phyloP scores from a whole-genome alignment of 2,329 filamentous ascomycete genomes.

The Chrysoporthe puriensis region DNA sequence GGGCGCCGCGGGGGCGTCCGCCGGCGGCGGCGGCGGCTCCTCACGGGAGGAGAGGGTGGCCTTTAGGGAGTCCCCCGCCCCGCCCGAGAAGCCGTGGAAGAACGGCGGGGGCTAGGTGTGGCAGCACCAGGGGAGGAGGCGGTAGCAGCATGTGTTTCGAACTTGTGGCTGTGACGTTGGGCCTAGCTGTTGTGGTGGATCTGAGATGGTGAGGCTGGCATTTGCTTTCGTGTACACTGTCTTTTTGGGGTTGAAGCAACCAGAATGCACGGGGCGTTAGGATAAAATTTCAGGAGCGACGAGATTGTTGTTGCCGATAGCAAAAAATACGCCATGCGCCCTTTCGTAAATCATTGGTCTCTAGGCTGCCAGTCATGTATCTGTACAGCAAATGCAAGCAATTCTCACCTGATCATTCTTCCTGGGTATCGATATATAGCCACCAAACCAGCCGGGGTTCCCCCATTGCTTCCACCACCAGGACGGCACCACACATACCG shows the following conservation, averaged over 20 bases:
- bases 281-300: neutral
- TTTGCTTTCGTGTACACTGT: slow-evolving; percentile 8
- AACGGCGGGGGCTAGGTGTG: slow-evolving; percentile 10
- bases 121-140: too few species aligned
- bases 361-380: neutral
- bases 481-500: neutral
- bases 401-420: neutral
- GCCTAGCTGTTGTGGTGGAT: slow-evolving; percentile 10
- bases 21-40: neutral
- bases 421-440: slow-evolving; percentile 27
- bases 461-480: neutral
- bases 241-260: slow-evolving; percentile 2
- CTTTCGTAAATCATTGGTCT: neutral
- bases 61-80: neutral
- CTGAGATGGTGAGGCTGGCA: slow-evolving; percentile 7
- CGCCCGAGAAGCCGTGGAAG: slow-evolving; percentile 19
- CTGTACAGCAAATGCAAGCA: neutral
- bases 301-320: neutral
- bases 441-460: neutral
- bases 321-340: neutral
- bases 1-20: neutral
- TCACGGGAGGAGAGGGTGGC: neutral
- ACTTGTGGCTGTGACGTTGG: slow-evolving; percentile 3
- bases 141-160: neutral
- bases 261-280: too few species aligned